These are phyloP conservation scores for Euphrasia arctica DNA, from an alignment of 305 asterid genomes.

Conservation along the genomic window DNA sequence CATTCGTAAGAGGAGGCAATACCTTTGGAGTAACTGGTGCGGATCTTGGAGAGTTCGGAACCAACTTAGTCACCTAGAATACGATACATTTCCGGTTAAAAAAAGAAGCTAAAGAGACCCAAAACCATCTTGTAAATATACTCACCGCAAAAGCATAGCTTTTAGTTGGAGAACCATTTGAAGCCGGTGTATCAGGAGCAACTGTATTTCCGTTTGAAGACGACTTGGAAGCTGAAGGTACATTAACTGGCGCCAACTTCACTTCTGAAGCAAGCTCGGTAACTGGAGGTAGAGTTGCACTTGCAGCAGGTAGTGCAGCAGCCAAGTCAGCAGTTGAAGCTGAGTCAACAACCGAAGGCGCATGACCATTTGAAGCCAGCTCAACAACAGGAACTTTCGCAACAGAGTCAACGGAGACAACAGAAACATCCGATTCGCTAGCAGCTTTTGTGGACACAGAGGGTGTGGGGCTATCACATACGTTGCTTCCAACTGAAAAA, in stretches of 20 bases:
- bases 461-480: slow-evolving; percentile 11
- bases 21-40: slow-evolving; percentile 24
- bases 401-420: slow-evolving; percentile 11
- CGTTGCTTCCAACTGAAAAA: slow-evolving; percentile 16
- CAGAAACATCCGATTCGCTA: slow-evolving; percentile 10
- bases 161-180: slow-evolving; percentile 28
- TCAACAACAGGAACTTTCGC: slow-evolving; percentile 24
- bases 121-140: not conserved
- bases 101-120: not conserved
- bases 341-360: slow-evolving; percentile 7
- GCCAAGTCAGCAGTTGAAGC: too few relatives aligned
- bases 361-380: slow-evolving; percentile 1
- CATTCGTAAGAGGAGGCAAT: slow-evolving; percentile 5
- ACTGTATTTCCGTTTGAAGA: too few relatives aligned
- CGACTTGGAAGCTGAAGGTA: too few relatives aligned
- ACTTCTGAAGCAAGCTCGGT: too few relatives aligned
- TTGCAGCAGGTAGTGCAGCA: too few relatives aligned
- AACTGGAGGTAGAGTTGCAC: too few relatives aligned
- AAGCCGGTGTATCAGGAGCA: too few relatives aligned
- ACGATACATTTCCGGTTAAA: too few relatives aligned
- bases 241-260: too few relatives aligned
- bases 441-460: slow-evolving; percentile 11
- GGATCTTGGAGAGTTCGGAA: slow-evolving; percentile 26
- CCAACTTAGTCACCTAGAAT: slow-evolving; percentile 34
- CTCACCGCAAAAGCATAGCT: slow-evolving; percentile 62